Evolutionary conservation across 495 filamentous ascomycete species (phyloP).

Genomic region (Penicillium coffeae): DNA sequence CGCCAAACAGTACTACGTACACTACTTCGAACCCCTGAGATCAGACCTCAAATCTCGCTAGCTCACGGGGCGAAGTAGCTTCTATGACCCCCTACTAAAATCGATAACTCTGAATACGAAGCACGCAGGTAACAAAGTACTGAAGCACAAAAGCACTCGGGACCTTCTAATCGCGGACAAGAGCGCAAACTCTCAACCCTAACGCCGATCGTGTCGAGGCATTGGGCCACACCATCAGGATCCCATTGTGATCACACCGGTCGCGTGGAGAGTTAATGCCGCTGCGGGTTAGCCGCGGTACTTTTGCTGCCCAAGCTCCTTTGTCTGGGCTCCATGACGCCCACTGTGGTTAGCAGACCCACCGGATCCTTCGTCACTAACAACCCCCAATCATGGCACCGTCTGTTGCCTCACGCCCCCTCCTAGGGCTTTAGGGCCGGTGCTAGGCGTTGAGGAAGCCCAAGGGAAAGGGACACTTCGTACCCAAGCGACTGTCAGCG

Average conservation of each 20-base stretch:
- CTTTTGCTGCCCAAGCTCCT: conserved; percentile 9
- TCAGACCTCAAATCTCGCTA: conserved; percentile 18
- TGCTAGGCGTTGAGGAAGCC: conserved; percentile 5
- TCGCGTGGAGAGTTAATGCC: conserved; percentile 11
- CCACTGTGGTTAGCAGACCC: neutral
- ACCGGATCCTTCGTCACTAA: neutral
- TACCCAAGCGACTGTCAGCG: conserved; percentile 23
- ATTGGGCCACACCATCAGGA: neutral
- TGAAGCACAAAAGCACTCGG: conserved; percentile 11
- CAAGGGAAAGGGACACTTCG: conserved; percentile 17
- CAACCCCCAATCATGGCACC: neutral
- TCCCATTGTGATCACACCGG: conserved; percentile 6
- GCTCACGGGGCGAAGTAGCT: too few species aligned
- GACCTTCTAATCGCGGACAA: conserved; percentile 7
- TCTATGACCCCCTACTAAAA: too few species aligned
- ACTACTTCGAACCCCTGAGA: conserved; percentile 19
- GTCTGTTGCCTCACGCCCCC: neutral
- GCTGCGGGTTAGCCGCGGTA: conserved; percentile 18
- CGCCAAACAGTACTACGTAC: too few species aligned
- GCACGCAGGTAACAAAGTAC: neutral
- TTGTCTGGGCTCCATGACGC: neutral
- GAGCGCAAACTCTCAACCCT: conserved; percentile 3
- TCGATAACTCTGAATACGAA: neutral
- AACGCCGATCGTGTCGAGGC: conserved; percentile 18
- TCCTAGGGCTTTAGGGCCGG: conserved; percentile 1